Base-by-base conservation (phyloP, 345 rosid species). In the Viola odorata region DNA sequence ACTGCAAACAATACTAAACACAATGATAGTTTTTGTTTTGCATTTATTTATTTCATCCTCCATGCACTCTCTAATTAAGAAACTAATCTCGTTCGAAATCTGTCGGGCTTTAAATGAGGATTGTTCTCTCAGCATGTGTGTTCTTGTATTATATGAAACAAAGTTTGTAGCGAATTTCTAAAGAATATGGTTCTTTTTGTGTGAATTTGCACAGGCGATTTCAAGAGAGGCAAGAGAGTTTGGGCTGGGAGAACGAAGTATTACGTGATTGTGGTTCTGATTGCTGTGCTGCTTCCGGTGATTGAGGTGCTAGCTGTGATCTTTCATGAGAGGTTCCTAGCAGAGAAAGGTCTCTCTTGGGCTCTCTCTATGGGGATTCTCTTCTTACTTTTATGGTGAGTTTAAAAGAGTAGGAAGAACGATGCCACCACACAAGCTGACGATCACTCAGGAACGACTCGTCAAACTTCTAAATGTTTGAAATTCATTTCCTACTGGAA, bases 351-450 rank as follows among this genome's bases (percentile, higher is more conserved):
- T 0, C 80, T 88, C 96, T 41, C 91, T 88, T 12, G 85, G 71
- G 8, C 83, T 86, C 12, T 81, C 91, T 0, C 82, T 88, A 0
- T 88, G 94, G 91, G 91, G 88, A 3, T 86, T 86, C 45, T 44
- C 58, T 57, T 88, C 96, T 5, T 88, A 86, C 69, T 86, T 84
- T 41, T 83, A 86, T 23, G 91, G 95, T 7, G 90, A 84, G 77
- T 37, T 78, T 0, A 84, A 80, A 63, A n/a, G n/a, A 51, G 68
- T 4, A 69, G 15, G 10, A 78, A 68, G 64, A 69, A 71, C 44
- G 32, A 45, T 8, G 63, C 61, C 41, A 74, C 44, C 9, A 48
- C 66, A 54, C 69, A 67, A n/a, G n/a, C n/a, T n/a, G n/a, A n/a
- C n/a, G n/a, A n/a, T n/a, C n/a, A n/a, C n/a, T n/a, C n/a, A n/a